Base-by-base conservation (phyloP, 2,329 filamentous ascomycete genomes). In the Westerdykella sp. region DNA sequence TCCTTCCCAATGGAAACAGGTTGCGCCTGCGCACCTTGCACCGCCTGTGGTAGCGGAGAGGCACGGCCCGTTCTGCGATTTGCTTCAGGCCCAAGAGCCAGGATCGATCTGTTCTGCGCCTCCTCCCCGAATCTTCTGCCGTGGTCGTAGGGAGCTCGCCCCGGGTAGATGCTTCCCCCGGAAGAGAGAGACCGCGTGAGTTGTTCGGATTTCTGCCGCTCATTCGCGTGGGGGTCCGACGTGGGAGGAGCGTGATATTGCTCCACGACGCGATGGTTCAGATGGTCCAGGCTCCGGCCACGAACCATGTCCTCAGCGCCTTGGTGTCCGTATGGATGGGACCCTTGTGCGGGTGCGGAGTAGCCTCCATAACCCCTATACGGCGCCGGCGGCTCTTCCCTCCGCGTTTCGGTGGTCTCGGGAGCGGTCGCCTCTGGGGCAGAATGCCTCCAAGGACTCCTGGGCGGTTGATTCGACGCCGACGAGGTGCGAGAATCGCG, bases 41-140 rank as follows among this genome's bases (percentile, higher is more conserved):
- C 90, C 16, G 91, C 90, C 66, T 96, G 91, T 1, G 91, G 91
- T 13, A 96, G 72, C 1, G 91, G 91, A 7, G 91, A 96, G 32
- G 88, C 77, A 39, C 90, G 83, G 1, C 90, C 90, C 51, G 84
- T 85, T 41, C 87, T 81, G 59, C 88, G 89, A 46, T 84, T 83
- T 44, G 87, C 83, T 55, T 94, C 87, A 12, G 74, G 69, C 35
- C 78, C 75, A 10, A 95, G 77, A 3, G 81, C 83, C n/a, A 95
- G 72, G 35, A 95, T 74, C 31, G 79, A 82, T 48, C 85, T 75
- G 46, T 75, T 81, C 41, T 78, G 75, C 34, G 79, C 73, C 25
- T 78, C 74, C 39, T 80, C 78, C 56, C 69, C 75, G 43, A 65
- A 58, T 40, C 65, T 65, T 48, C 54, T 54, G 12, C 64, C 60